A percentile compares a stretch with the other conserved stretches of the same genome.
Conservation (phyloP, 2,329 filamentous ascomycete genomes). For the Penicillium brevicompactum region DNA sequence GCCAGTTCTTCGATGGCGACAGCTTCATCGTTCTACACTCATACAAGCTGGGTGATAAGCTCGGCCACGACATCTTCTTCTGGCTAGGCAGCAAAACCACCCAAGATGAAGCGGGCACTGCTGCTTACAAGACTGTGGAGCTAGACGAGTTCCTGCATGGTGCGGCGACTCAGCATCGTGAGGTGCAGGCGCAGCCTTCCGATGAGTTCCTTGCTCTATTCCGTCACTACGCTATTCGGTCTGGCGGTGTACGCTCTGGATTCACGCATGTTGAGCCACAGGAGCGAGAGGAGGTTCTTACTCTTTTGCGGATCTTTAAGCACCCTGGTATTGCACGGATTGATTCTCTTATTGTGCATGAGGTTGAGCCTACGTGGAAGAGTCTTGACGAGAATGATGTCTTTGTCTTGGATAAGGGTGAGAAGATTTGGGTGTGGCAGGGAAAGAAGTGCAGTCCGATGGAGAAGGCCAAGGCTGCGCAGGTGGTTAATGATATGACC, state of each 20-base stretch:
- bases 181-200: constrained; percentile 62
- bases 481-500: constrained; percentile 62
- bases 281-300: constrained; percentile 49
- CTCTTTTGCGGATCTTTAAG: constrained; percentile 66
- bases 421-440: constrained; percentile 72
- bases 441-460: constrained; percentile 66
- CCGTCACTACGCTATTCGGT: constrained; percentile 60
- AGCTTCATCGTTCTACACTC: constrained; percentile 68
- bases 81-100: constrained; percentile 68
- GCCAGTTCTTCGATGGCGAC: constrained; percentile 68
- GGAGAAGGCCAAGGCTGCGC: constrained; percentile 69
- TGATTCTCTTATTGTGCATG: constrained; percentile 61
- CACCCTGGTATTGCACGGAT: constrained; percentile 52
- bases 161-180: constrained; percentile 65
- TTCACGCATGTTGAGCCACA: constrained; percentile 64
- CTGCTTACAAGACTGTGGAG: constrained; percentile 71
- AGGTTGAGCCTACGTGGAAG: constrained; percentile 63
- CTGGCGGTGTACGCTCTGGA: constrained; percentile 63
- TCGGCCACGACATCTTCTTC: constrained; percentile 69
- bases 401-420: constrained; percentile 63
- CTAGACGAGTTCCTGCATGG: constrained; percentile 68
- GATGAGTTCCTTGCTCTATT: constrained; percentile 64
- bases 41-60: constrained; percentile 55
- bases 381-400: constrained; percentile 69
- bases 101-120: constrained; percentile 69